Base-by-base conservation (phyloP, 1,139 yeast species). In the Magnusiomyces tetraspermus region DNA sequence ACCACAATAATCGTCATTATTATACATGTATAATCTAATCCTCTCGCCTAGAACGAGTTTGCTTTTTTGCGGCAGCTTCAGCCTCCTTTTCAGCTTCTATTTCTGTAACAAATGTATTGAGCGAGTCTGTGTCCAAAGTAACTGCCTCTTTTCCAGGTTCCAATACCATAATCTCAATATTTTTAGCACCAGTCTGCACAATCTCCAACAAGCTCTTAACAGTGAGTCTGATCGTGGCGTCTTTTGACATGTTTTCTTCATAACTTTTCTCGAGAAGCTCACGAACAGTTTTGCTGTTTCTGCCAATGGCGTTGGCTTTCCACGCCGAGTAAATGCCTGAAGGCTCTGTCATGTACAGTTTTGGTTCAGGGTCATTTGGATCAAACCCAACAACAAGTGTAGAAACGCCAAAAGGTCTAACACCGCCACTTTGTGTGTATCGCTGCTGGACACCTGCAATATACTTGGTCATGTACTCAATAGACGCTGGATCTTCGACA, bases 351-450 rank as follows among this genome's bases (percentile, higher is more conserved):
- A 87, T 95, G 71, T 84, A 92, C 61, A 94, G 77, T 67, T 80
- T 82, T 47, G 98, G 97, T 41, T 76, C 78, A 24, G 71, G 72
- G 68, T 88, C 96, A 63, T 85, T 83, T 53, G 84, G 83, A 71
- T 94, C 97, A 64, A 92, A 92, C 0, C 98, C 98, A 31, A 96
- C 96, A 68, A 92, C 85, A 61, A 92, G 76, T 33, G 97, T 92
- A 53, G 97, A 85, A 61, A 94, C 86, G 55, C 98, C 96, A 68
- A 88, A 88, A 22, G 96, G 96, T 69, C 96, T 79, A 36, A 88
- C 95, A 67, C 96, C 99, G 59, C 99, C 98, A 50, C 94, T 82
- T 71, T 92, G 98, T n/a, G 99, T 92, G 71, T 92, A 92, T 69
- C 83, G 79, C 68, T 92, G 99, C 71, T 92, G 97, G 46, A 92